Base-by-base conservation (phyloP, 83 land plant species). In the Thuja plicata region DNA sequence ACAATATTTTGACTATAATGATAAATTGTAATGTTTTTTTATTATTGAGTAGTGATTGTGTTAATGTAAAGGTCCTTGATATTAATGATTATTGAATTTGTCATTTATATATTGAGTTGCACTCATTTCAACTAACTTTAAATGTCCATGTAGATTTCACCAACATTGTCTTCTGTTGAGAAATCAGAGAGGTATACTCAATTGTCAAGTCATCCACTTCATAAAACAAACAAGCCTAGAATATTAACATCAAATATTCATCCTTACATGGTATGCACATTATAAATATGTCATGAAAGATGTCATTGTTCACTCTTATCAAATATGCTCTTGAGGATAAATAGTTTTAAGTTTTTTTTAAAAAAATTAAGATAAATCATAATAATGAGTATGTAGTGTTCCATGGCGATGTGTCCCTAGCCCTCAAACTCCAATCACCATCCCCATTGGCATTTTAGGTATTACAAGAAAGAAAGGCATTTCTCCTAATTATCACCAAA, bases 201-300 rank as follows among this genome's bases (percentile, higher is more conserved):
- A 87, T 66, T 98, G 32, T 95, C 97, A 80, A 97, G 99, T 76
- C 96, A 97, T 91, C 99, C 99, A 41, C 96, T 98, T 90, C 99
- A 98, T 92, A 95, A 95, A 86, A 98, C 99, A 11, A 95, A 87
- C 90, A 98, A 96, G 88, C 97, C 99, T 13, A 99, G 99, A 87
- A 97, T 98, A 84, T 86, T 94, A 57, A 95, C 94, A 21, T 77
- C 92, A 84, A 99, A 98, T 94, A 93, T 98, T 74, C 96, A 95
- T 90, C 91, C 90, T 35, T 83, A 94, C 40, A 98, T 96, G 97
- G 99, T 98, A 91, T 37, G 74, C 71, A 13, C 73, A 13, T 83
- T 77, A 43, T 84, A 21, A 55, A 40, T 30, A 35, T 21, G n/a
- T 85, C 34, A 40, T 48, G 27, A 38, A 80, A 27, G 45, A 81